These are phyloP conservation scores for Lobulomyces angularis DNA, from an alignment of 192 early-diverging fungal genomes.

Conservation along the genomic window DNA sequence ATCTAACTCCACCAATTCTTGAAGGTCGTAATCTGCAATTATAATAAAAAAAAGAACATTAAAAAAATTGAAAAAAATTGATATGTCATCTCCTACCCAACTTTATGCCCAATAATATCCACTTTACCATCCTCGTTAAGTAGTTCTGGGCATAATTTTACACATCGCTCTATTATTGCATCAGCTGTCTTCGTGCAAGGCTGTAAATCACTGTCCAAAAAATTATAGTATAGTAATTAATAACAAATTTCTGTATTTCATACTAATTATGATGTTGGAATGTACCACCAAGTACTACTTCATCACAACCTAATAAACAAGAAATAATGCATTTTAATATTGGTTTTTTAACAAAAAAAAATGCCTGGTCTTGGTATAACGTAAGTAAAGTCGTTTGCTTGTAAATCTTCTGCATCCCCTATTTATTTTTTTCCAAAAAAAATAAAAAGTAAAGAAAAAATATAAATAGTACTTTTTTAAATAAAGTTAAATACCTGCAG, in stretches of 20 bases:
- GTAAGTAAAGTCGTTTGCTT: conserved; percentile 41
- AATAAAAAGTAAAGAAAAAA: conserved; percentile 1
- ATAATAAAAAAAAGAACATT: too few relatives aligned
- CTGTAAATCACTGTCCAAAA: conserved; percentile 8
- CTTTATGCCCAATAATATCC: conserved; percentile 22
- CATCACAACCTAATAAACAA: conserved; percentile 55
- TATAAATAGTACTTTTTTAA: not conserved
- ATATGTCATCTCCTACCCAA: too few relatives aligned
- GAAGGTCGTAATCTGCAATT: conserved; percentile 30
- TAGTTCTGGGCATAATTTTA: conserved; percentile 33
- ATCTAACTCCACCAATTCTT: conserved; percentile 24
- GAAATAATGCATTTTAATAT: too few relatives aligned
- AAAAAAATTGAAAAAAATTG: too few relatives aligned
- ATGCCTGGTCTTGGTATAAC: conserved; percentile 87
- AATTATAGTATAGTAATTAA: not conserved
- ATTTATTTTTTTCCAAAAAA: conserved; percentile 5
- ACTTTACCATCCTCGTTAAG: conserved; percentile 21
- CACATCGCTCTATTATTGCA: conserved; percentile 26
- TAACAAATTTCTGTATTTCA: conserved; percentile 1
- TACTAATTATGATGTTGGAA: conserved; percentile 25
- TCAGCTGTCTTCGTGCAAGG: conserved; percentile 16
- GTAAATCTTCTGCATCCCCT: conserved; percentile 8
- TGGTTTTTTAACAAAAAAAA: too few relatives aligned
- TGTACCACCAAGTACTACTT: conserved; percentile 66
- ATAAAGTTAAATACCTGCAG: conserved; percentile 8